Conservation (phyloP, 2,329 filamentous ascomycete genomes). For the Paraphaeosphaeria minitans region DNA sequence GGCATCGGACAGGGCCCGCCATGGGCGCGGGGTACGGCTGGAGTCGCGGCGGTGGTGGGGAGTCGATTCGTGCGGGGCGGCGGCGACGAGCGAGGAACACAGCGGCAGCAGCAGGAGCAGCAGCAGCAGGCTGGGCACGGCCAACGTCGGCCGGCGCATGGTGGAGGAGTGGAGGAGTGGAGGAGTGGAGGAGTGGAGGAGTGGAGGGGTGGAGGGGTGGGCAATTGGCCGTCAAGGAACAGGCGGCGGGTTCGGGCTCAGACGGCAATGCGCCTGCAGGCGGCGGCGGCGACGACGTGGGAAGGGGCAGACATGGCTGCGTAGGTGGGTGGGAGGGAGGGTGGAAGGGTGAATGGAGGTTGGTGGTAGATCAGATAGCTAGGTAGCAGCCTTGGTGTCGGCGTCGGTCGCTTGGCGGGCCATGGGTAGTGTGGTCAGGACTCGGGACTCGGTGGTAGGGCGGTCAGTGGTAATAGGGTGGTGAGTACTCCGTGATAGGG, state of each 20-base stretch:
- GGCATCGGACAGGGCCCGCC: slow-evolving; percentile 45
- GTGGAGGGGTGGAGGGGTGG: slow-evolving; percentile 12
- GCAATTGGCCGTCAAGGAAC: too few relatives aligned
- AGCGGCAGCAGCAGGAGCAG: slow-evolving; percentile 17
- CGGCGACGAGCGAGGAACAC: slow-evolving; percentile 29
- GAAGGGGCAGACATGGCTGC: neutral
- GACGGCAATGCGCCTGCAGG: slow-evolving; percentile 3
- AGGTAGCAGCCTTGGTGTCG: too few relatives aligned
- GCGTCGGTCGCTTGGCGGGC: neutral
- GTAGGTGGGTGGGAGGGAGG: neutral
- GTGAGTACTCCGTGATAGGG: too few relatives aligned
- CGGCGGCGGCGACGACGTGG: too few relatives aligned
- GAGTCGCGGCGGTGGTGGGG: slow-evolving; percentile 19
- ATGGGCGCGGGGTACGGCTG: slow-evolving; percentile 32
- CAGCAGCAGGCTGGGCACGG: slow-evolving; percentile 38
- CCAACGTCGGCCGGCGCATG: slow-evolving; percentile 37
- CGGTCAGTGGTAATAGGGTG: too few relatives aligned
- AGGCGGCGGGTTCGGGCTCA: slow-evolving; percentile 1
- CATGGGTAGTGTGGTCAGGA: too few relatives aligned
- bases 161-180: slow-evolving; percentile 8
- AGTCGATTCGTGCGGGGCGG: slow-evolving; percentile 39
- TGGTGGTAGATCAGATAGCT: too few relatives aligned
- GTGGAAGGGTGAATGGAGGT: neutral
- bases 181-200: slow-evolving; percentile 9
- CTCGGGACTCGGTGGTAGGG: too few relatives aligned